These are phyloP conservation scores for Globisporangium solare DNA, from an alignment of 352 stramenopile species.

Conservation along the genomic window DNA sequence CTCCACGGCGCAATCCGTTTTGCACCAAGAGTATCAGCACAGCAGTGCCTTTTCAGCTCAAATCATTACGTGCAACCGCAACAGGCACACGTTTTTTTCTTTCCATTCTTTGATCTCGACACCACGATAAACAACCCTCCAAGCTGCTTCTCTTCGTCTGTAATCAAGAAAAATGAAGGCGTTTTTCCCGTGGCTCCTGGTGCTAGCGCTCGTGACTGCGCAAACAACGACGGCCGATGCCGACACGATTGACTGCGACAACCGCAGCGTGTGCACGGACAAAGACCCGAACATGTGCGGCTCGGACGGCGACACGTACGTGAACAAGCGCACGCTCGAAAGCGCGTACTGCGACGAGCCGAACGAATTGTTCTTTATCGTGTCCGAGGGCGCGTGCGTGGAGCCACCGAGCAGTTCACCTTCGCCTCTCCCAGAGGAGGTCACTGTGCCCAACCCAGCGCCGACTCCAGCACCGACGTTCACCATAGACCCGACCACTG, in stretches of 20 bases:
- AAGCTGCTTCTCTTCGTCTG: not conserved
- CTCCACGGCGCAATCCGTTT: no score
- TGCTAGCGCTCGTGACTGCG: not conserved
- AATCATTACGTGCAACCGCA: no score
- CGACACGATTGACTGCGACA: constrained; percentile 1
- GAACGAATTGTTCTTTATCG: constrained; percentile 20
- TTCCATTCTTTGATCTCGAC: not conserved
- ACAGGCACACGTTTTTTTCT: no score
- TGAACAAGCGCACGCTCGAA: constrained; percentile 47
- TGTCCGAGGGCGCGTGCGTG: constrained; percentile 19
- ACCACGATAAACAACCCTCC: not conserved
- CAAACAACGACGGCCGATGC: not conserved
- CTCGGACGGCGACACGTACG: constrained; percentile 50
- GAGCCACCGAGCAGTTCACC: constrained; percentile 3
- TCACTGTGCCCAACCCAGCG: constrained; percentile 1
- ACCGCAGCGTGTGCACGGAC: constrained; percentile 14
- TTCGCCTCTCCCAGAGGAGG: not conserved
- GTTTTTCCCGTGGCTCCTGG: not conserved
- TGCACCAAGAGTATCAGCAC: no score
- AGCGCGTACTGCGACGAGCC: constrained; percentile 26
- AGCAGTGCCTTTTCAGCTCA: no score
- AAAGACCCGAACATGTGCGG: constrained; percentile 43
- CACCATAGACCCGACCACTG: constrained; percentile 1
- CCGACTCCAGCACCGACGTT: constrained; percentile 1
- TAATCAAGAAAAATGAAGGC: constrained; percentile 3